phyloP scores from a whole-genome alignment of 305 asterid genomes.

The Solanum chacoense region DNA sequence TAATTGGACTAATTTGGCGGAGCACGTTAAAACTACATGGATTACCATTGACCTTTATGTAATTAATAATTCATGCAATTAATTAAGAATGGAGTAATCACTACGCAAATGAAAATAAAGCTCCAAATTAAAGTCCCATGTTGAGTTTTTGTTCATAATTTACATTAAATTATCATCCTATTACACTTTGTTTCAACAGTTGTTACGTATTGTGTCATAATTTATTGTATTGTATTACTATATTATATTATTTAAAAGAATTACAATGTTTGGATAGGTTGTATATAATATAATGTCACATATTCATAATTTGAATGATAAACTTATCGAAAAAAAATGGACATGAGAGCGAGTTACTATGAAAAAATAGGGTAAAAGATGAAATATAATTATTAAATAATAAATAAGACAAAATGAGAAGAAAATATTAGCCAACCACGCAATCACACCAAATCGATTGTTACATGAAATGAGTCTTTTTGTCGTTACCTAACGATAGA shows the following conservation, averaged over 20 bases:
- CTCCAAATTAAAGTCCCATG: background rate
- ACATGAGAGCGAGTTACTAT: background rate
- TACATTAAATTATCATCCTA: background rate
- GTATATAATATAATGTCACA: too few relatives aligned
- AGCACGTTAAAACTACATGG: background rate
- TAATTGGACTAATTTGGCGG: background rate
- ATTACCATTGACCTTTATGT: background rate
- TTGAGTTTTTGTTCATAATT: background rate
- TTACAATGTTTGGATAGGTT: too few relatives aligned
- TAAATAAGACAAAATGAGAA: too few relatives aligned
- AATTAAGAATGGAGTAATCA: background rate
- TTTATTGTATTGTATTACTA: fast-evolving
- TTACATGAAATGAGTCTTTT: too few relatives aligned
- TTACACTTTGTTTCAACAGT: background rate
- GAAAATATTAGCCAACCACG: too few relatives aligned
- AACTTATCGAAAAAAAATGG: fast-evolving
- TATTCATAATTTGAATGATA: too few relatives aligned
- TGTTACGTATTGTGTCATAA: background rate
- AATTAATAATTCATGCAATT: background rate
- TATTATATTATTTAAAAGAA: fast-evolving
- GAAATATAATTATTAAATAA: too few relatives aligned
- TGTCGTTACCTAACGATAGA: background rate
- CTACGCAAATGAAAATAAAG: background rate
- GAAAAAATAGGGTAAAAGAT: background rate
- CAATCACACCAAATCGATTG: background rate